Evolutionary conservation across 306 rosid genomes (phyloP).

Genomic region (Prunus dulcis): DNA sequence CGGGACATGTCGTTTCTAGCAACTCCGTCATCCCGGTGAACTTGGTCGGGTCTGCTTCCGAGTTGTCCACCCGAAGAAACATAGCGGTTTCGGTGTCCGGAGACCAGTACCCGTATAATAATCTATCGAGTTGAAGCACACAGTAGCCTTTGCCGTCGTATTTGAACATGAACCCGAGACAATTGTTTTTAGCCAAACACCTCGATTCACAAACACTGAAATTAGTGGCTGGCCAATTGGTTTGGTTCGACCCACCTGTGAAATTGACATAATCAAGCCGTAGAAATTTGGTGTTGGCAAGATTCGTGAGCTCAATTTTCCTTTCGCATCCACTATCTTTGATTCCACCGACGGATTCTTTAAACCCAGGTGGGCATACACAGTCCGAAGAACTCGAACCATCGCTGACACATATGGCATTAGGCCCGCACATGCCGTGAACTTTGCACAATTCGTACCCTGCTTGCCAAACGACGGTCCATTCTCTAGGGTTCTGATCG

Average conservation of each 20-base stretch:
- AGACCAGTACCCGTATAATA: constrained; percentile 73
- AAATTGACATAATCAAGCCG: constrained; percentile 69
- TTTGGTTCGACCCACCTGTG: constrained; percentile 23
- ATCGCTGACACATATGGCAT: constrained; percentile 50
- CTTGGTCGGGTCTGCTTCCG: constrained; percentile 41
- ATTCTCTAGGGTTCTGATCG: constrained; percentile 22
- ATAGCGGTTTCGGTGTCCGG: constrained; percentile 56
- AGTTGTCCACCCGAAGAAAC: constrained; percentile 49
- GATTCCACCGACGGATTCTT: neutral
- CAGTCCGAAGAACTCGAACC: constrained; percentile 37
- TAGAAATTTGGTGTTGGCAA: constrained; percentile 30
- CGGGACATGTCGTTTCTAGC: constrained; percentile 73
- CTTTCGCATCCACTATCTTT: constrained; percentile 45
- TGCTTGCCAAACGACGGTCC: constrained; percentile 67
- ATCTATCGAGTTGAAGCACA: constrained; percentile 13
- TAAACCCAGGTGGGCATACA: constrained; percentile 69
- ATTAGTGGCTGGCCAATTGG: constrained; percentile 16
- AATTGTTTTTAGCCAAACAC: constrained; percentile 26
- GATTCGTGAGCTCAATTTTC: constrained; percentile 20
- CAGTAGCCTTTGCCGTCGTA: constrained; percentile 59
- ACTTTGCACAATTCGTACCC: constrained; percentile 41
- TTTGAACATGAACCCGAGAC: constrained; percentile 62
- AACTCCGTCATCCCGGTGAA: constrained; percentile 68
- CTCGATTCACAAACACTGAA: constrained; percentile 39
- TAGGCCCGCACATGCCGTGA: constrained; percentile 55